These are phyloP conservation scores for Colletotrichum lupini DNA, from an alignment of 2,329 filamentous ascomycete species.

Conservation along the genomic window DNA sequence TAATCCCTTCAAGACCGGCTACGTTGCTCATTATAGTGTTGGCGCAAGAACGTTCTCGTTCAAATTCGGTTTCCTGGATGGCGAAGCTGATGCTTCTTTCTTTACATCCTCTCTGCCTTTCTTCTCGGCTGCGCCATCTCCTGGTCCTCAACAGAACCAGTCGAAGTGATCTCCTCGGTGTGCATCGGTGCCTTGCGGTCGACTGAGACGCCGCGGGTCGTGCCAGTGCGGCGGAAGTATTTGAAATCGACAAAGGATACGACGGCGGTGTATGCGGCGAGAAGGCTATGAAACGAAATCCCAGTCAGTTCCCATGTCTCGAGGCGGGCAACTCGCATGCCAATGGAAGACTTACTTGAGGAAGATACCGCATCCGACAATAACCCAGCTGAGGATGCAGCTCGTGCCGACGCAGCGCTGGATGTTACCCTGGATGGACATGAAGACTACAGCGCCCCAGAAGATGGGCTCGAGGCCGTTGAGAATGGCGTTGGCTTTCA, in stretches of 20 bases:
- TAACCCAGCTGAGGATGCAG: conserved; percentile 20
- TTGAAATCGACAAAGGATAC: conserved; percentile 3
- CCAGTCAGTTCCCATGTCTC: not conserved
- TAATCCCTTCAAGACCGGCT: not conserved
- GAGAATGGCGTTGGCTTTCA: conserved; percentile 40
- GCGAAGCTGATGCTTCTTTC: not conserved
- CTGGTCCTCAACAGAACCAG: not conserved
- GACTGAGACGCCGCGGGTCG: not conserved
- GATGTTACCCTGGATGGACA: conserved; percentile 29
- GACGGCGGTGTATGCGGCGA: not conserved
- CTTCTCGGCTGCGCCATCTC: not conserved
- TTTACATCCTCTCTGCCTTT: not conserved
- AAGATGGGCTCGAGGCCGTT: conserved; percentile 42
- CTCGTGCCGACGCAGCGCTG: conserved; percentile 7
- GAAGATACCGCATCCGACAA: not conserved
- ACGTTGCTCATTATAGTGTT: not conserved
- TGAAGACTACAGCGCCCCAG: conserved; percentile 40
- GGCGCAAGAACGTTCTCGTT: not conserved
- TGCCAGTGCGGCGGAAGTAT: not conserved
- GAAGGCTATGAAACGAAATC: not conserved
- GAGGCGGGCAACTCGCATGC: too few relatives aligned
- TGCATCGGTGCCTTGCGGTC: not conserved
- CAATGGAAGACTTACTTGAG: not conserved
- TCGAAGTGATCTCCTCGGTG: not conserved
- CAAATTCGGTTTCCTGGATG: too few relatives aligned